A percentile compares a stretch with the other conserved stretches of the same genome.
These are phyloP conservation scores for Graphilbum fragrans DNA, from an alignment of 2,329 filamentous ascomycete species.

Conservation along the genomic window DNA sequence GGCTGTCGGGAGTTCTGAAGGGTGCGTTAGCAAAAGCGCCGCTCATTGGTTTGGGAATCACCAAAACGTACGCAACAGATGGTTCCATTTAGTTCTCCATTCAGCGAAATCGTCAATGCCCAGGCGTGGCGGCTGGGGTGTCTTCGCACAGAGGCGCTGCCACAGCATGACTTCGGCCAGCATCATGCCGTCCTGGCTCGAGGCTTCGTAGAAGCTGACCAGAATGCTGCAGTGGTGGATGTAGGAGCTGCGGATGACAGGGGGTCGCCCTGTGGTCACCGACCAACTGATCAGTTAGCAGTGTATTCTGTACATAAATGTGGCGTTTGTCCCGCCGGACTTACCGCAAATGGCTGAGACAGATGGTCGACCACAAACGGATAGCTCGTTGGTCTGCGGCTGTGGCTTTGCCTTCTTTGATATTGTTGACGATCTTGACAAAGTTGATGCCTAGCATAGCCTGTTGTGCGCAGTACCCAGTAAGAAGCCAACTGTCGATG, in stretches of 20 bases:
- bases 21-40: too few relatives aligned
- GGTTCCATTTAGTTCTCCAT: not conserved
- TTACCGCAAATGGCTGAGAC: constrained; percentile 1
- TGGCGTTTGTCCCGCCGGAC: too few relatives aligned
- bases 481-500: constrained; percentile 27
- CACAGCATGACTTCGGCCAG: not conserved
- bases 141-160: not conserved
- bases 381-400: not conserved
- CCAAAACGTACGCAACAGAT: not conserved
- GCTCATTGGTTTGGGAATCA: not conserved
- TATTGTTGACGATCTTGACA: not conserved
- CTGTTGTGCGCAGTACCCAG: not conserved
- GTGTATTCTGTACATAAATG: too few relatives aligned
- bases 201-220: not conserved
- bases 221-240: not conserved
- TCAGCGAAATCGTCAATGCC: not conserved
- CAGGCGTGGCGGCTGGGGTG: not conserved
- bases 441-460: constrained; percentile 2
- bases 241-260: not conserved
- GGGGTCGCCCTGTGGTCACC: not conserved
- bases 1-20: not conserved
- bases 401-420: not conserved
- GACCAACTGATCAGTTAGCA: not conserved
- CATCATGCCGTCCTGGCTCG: not conserved
- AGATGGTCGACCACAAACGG: not conserved